phyloP scores from a whole-genome alignment of 148 eudicot genomes.

The Chenopodium formosanum region DNA sequence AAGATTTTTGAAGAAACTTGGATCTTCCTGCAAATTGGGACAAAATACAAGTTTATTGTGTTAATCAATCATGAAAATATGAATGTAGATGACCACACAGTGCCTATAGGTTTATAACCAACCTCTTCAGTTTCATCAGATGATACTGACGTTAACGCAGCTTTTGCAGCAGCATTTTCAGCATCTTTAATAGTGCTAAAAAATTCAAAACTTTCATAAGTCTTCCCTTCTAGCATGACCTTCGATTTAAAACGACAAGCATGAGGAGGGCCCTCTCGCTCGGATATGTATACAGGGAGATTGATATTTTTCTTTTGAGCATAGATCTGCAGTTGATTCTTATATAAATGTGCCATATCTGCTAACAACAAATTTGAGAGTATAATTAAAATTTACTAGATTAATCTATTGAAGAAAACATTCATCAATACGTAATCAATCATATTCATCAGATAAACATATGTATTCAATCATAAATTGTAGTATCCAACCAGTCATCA shows the following conservation, averaged over 20 bases:
- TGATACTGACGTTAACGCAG: conserved; percentile 49
- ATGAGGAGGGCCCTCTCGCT: conserved; percentile 77
- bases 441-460: neutral
- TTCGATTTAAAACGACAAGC: conserved; percentile 54
- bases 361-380: conserved; percentile 9
- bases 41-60: neutral
- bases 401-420: neutral
- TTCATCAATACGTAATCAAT: neutral
- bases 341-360: conserved; percentile 58
- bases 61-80: neutral
- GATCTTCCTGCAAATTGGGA: conserved; percentile 44
- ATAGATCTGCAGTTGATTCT: conserved; percentile 61
- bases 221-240: conserved; percentile 56
- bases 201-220: conserved; percentile 40
- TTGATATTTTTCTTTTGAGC: conserved; percentile 59
- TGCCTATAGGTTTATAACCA: neutral
- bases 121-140: conserved; percentile 53
- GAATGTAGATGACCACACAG: conserved; percentile 1
- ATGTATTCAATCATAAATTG: no score
- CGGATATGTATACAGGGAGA: conserved; percentile 57
- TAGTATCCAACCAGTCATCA: neutral
- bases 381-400: no score
- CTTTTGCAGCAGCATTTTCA: conserved; percentile 82
- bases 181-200: conserved; percentile 67
- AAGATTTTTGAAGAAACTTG: conserved; percentile 54